A percentile compares a stretch with the other conserved stretches of the same genome.
Conservation (phyloP, 768 basidiomycete genomes). For the Termitomyces sp. region DNA sequence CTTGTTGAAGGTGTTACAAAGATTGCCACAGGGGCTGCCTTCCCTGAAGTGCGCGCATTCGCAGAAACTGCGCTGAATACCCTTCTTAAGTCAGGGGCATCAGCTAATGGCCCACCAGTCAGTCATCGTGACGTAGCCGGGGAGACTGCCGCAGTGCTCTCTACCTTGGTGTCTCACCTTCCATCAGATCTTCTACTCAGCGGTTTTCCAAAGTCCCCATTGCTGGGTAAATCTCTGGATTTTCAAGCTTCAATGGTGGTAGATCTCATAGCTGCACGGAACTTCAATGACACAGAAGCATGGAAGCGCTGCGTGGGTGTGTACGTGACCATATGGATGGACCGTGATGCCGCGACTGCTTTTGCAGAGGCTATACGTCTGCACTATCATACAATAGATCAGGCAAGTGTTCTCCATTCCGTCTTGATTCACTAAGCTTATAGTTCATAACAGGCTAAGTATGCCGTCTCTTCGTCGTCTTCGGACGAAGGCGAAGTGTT, state of each 20-base stretch:
- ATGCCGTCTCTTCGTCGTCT: conserved; percentile 37
- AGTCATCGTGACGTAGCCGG: conserved; percentile 64
- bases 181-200: conserved; percentile 43
- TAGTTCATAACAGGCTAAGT: conserved; percentile 47
- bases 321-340: conserved; percentile 74
- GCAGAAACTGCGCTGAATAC: conserved; percentile 63
- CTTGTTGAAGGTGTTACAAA: conserved; percentile 90
- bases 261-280: conserved; percentile 66
- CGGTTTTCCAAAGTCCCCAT: conserved; percentile 48
- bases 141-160: conserved; percentile 55
- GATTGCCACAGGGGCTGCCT: conserved; percentile 87
- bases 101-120: conserved; percentile 65
- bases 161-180: conserved; percentile 57
- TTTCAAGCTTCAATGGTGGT: conserved; percentile 74
- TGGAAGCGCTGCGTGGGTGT: conserved; percentile 74
- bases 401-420: conserved; percentile 33
- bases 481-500: conserved; percentile 81
- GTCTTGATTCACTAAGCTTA: background rate
- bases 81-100: conserved; percentile 80
- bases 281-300: conserved; percentile 45
- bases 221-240: conserved; percentile 58
- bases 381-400: conserved; percentile 77
- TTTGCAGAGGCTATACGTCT: conserved; percentile 64
- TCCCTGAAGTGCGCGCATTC: conserved; percentile 74
- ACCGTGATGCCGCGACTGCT: conserved; percentile 38